These are phyloP conservation scores for Penicillium sp. DNA, from an alignment of 2,329 filamentous ascomycete genomes.

Conservation along the genomic window DNA sequence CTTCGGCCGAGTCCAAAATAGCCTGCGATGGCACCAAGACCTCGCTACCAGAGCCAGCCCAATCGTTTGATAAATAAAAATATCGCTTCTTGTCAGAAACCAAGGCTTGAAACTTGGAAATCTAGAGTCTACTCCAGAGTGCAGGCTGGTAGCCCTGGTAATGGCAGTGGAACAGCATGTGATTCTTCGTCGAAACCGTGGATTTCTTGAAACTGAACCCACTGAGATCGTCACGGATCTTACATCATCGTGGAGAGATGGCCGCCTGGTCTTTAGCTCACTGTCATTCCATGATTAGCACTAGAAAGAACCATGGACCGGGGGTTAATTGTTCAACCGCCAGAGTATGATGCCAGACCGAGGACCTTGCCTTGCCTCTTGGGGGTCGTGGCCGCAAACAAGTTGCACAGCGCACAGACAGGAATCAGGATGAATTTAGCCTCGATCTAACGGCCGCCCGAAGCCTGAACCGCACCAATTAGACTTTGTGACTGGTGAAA, in stretches of 20 bases:
- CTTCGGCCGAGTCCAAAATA: constrained; percentile 12
- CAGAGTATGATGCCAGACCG: constrained; percentile 10
- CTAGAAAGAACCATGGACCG: neutral
- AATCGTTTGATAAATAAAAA: neutral
- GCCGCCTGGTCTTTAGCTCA: neutral
- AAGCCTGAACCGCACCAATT: constrained; percentile 23
- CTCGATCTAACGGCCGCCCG: constrained; percentile 28
- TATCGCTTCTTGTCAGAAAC: neutral
- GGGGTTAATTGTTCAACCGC: neutral
- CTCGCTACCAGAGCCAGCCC: constrained; percentile 2
- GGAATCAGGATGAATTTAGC: constrained; percentile 1
- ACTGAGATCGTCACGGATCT: constrained; percentile 3
- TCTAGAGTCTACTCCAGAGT: neutral
- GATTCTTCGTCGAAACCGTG: neutral
- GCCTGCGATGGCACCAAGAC: neutral
- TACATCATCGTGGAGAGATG: neutral
- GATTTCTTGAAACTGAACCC: neutral
- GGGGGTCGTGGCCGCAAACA: neutral
- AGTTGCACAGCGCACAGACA: constrained; percentile 30
- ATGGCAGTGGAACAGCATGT: constrained; percentile 3
- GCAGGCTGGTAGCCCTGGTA: neutral
- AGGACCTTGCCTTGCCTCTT: constrained; percentile 1
- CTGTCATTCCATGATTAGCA: neutral
- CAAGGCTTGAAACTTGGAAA: neutral
- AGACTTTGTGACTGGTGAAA: constrained; percentile 19